phyloP scores from a whole-genome alignment of 306 rosid species.

The Geum urbanum region DNA sequence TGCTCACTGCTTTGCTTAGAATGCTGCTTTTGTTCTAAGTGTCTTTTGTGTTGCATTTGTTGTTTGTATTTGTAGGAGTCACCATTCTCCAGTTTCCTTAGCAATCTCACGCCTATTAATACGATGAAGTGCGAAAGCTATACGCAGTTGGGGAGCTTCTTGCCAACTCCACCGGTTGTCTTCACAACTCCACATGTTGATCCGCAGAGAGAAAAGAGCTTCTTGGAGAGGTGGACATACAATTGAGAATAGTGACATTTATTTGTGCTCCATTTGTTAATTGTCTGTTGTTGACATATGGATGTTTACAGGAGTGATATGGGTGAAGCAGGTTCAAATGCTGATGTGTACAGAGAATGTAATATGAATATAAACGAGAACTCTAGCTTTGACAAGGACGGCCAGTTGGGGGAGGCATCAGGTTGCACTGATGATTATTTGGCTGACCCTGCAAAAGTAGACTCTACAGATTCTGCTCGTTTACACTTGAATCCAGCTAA shows the following conservation, averaged over 20 bases:
- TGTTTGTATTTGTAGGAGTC: conserved; percentile 19
- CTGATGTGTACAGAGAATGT: conserved; percentile 11
- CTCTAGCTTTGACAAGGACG: conserved; percentile 19
- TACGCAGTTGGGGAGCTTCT: conserved; percentile 5
- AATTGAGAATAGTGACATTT: too few relatives aligned
- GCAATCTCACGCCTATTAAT: conserved; percentile 22
- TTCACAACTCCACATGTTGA: conserved; percentile 25
- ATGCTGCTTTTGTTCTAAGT: background rate
- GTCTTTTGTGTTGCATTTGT: background rate
- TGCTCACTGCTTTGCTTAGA: background rate
- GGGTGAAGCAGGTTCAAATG: conserved; percentile 12
- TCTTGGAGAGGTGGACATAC: conserved; percentile 6
- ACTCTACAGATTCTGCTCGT: conserved; percentile 1
- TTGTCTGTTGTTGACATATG: background rate
- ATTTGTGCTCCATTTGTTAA: too few relatives aligned
- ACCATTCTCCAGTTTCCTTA: conserved; percentile 16
- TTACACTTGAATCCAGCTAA: background rate
- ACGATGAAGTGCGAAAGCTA: background rate
- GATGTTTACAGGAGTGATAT: conserved; percentile 13
- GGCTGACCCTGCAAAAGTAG: conserved; percentile 7
- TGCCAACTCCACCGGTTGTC: conserved; percentile 18
- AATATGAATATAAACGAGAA: conserved; percentile 1
- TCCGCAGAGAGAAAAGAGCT: conserved; percentile 16
- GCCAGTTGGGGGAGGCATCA: conserved; percentile 7
- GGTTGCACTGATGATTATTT: conserved; percentile 14